These are phyloP conservation scores for Aureobasidium sp. DNA, from an alignment of 2,329 filamentous ascomycete genomes.

Conservation along the genomic window DNA sequence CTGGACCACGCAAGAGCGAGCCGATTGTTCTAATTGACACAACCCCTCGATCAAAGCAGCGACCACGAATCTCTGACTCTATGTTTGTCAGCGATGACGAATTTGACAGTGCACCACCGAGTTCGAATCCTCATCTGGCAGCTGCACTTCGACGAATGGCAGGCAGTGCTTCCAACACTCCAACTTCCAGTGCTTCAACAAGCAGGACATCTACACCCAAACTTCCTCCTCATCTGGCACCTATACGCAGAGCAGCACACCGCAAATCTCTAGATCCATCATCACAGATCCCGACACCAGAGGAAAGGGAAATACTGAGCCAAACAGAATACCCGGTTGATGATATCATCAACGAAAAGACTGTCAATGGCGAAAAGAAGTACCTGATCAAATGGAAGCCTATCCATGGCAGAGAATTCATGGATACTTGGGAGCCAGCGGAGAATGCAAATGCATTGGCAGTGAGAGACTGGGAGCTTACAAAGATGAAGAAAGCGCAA, in stretches of 20 bases:
- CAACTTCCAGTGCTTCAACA: not conserved
- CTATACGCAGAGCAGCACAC: not conserved
- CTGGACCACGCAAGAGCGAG: not conserved
- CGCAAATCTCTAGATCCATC: not conserved
- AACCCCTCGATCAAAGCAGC: not conserved
- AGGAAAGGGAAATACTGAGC: not conserved
- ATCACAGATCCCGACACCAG: not conserved
- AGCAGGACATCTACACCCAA: not conserved
- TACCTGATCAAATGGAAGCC: constrained; percentile 4
- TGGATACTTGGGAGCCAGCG: not conserved
- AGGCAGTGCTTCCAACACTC: not conserved
- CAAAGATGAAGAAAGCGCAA: not conserved
- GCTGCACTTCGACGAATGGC: not conserved
- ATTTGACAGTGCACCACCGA: not conserved
- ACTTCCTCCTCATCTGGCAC: not conserved
- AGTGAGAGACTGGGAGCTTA: not conserved
- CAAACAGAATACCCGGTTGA: not conserved
- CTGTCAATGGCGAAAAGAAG: not conserved
- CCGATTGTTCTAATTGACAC: not conserved
- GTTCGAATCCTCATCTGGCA: not conserved
- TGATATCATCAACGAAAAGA: not conserved
- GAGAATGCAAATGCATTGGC: not conserved
- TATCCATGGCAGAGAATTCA: not conserved
- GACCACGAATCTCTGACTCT: not conserved
- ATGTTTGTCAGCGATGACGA: not conserved